phyloP scores from a whole-genome alignment of 768 basidiomycete genomes.

The Solioccasus polychromus region DNA sequence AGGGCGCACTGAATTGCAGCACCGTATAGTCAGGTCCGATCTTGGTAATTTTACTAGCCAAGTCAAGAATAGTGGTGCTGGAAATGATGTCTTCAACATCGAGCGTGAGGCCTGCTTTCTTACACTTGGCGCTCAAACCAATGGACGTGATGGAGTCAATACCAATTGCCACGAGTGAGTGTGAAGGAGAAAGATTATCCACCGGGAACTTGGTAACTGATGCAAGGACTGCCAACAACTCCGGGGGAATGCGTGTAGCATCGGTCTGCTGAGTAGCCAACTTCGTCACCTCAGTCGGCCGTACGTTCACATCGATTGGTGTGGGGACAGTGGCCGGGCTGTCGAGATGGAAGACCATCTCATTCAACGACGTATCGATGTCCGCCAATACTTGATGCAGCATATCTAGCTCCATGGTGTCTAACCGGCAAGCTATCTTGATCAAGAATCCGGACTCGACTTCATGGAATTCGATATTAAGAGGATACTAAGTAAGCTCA shows the following conservation, averaged over 20 bases:
- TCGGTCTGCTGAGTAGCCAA: not conserved
- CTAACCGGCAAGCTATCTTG: constrained; percentile 35
- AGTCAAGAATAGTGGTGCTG: constrained; percentile 35
- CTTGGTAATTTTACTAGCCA: constrained; percentile 13
- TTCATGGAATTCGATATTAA: constrained; percentile 43
- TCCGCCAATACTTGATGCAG: constrained; percentile 17
- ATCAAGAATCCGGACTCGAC: constrained; percentile 29
- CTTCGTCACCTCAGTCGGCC: not conserved
- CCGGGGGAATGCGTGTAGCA: constrained; percentile 5
- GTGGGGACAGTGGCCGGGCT: constrained; percentile 5
- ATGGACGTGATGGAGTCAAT: constrained; percentile 52
- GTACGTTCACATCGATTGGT: not conserved
- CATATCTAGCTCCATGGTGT: constrained; percentile 25
- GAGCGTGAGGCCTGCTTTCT: constrained; percentile 34
- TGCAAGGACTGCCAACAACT: constrained; percentile 6
- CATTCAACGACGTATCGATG: constrained; percentile 19
- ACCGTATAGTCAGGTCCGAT: not conserved
- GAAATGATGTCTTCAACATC: constrained; percentile 40
- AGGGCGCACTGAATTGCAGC: not conserved
- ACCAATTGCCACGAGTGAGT: constrained; percentile 40
- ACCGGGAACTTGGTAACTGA: constrained; percentile 27
- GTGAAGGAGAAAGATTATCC: constrained; percentile 31
- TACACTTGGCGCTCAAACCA: constrained; percentile 39
- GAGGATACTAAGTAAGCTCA: constrained; percentile 35
- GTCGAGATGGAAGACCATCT: constrained; percentile 20